These are phyloP conservation scores for Tricholoma furcatifolium DNA, from an alignment of 768 basidiomycete species.

Conservation along the genomic window DNA sequence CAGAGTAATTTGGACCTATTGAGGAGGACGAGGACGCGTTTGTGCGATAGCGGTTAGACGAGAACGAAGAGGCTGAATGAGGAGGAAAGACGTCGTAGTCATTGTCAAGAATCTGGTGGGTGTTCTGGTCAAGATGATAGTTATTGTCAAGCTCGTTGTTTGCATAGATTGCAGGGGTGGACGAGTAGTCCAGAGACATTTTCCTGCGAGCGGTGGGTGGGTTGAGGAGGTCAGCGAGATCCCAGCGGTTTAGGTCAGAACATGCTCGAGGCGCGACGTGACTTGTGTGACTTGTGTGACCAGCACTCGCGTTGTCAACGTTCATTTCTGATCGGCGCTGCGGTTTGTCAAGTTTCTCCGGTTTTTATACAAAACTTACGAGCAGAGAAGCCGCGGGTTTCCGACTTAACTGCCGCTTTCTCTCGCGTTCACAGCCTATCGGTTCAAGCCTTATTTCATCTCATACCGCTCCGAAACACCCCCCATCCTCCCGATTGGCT, in stretches of 20 bases:
- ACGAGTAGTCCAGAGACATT: conserved; percentile 56
- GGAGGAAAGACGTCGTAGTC: conserved; percentile 70
- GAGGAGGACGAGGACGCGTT: conserved; percentile 74
- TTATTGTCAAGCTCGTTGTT: conserved; percentile 58
- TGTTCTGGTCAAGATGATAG: conserved; percentile 43
- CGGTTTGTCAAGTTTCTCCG: conserved; percentile 33
- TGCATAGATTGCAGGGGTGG: conserved; percentile 42
- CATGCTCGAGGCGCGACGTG: conserved; percentile 35
- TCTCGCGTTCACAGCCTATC: conserved; percentile 36
- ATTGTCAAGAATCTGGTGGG: conserved; percentile 47
- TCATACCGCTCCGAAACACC: conserved; percentile 45
- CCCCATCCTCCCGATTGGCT: conserved; percentile 48
- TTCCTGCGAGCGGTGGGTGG: conserved; percentile 32
- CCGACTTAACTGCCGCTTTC: conserved; percentile 10
- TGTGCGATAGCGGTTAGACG: conserved; percentile 63
- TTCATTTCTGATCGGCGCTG: conserved; percentile 54
- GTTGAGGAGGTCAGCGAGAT: conserved; percentile 47
- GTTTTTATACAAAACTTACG: conserved; percentile 5
- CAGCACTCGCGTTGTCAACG: conserved; percentile 26
- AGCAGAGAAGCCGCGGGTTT: conserved; percentile 20
- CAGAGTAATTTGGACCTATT: conserved; percentile 56
- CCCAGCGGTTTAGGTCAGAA: conserved; percentile 36
- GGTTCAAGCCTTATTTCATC: conserved; percentile 33
- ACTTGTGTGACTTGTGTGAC: conserved; percentile 23
- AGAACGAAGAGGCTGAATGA: conserved; percentile 40